Evolutionary conservation across 108 stramenopile species (phyloP).

Genomic region (Cylindrotheca fusiformis): DNA sequence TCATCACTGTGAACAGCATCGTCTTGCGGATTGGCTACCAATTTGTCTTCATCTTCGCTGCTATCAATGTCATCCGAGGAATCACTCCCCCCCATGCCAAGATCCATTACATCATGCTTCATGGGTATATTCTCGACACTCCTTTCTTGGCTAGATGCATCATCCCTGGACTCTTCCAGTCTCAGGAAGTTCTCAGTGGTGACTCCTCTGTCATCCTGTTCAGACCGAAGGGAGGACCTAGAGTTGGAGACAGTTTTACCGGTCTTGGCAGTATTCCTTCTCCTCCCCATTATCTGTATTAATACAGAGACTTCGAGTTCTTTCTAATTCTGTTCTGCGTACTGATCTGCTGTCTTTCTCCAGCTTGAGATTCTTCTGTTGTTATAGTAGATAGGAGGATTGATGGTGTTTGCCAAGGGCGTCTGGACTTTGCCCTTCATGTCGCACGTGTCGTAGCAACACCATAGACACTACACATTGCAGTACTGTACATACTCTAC

Average conservation of each 20-base stretch:
- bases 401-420: no score
- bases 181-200: conserved; percentile 43
- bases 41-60: conserved; percentile 38
- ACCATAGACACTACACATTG: no score
- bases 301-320: neutral
- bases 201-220: conserved; percentile 52
- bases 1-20: conserved; percentile 17
- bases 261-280: conserved; percentile 70
- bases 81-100: conserved; percentile 47
- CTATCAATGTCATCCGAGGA: conserved; percentile 13
- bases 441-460: no score
- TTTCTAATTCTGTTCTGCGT: neutral
- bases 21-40: conserved; percentile 10
- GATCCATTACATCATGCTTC: conserved; percentile 65
- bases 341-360: neutral
- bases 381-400: no score
- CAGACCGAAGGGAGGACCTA: conserved; percentile 18
- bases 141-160: conserved; percentile 16
- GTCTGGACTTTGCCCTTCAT: no score
- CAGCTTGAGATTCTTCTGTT: no score
- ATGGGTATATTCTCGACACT: conserved; percentile 52
- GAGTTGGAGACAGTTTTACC: conserved; percentile 59
- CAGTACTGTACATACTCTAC: no score
- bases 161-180: conserved; percentile 24
- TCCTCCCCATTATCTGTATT: conserved; percentile 20